Conservation (phyloP, 495 filamentous ascomycete species). For the Hypoxylon trugodes region DNA sequence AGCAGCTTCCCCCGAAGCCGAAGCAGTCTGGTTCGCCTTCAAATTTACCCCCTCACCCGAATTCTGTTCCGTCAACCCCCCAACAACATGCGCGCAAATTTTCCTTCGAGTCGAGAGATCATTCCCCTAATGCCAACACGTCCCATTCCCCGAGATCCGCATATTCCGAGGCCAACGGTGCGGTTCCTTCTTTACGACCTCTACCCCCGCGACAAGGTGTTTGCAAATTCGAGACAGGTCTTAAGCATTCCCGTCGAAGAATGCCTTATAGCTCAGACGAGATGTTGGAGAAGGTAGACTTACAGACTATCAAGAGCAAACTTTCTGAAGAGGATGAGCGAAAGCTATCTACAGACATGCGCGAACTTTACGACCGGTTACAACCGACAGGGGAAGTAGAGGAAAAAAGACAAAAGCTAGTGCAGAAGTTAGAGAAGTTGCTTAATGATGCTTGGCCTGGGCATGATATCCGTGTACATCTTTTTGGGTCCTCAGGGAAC, state of each 20-base stretch:
- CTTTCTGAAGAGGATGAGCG: slow-evolving; percentile 78
- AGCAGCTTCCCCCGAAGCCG: slow-evolving; percentile 45
- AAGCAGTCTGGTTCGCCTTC: slow-evolving; percentile 45
- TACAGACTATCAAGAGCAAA: slow-evolving; percentile 67
- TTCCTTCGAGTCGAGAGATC: slow-evolving; percentile 84
- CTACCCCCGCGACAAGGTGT: slow-evolving; percentile 58
- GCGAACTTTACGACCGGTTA: slow-evolving; percentile 82
- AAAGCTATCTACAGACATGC: slow-evolving; percentile 81
- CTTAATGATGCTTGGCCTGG: slow-evolving; percentile 93
- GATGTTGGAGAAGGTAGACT: slow-evolving; percentile 71
- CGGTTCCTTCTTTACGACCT: slow-evolving; percentile 70
- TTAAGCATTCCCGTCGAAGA: slow-evolving; percentile 63
- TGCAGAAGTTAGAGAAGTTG: slow-evolving; percentile 84
- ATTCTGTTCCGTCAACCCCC: slow-evolving; percentile 92
- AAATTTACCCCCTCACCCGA: slow-evolving; percentile 68
- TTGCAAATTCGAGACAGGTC: slow-evolving; percentile 82
- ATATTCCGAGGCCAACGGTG: slow-evolving; percentile 84
- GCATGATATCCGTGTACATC: slow-evolving; percentile 85
- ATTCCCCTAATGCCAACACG: slow-evolving; percentile 76
- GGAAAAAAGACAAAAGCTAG: slow-evolving; percentile 73
- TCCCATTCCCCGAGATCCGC: slow-evolving; percentile 90
- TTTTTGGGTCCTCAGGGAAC: slow-evolving; percentile 98
- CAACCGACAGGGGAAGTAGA: slow-evolving; percentile 84
- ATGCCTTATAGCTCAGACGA: slow-evolving; percentile 94
- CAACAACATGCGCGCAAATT: slow-evolving; percentile 87